Evolutionary conservation across 2,329 filamentous ascomycete species (phyloP).

Genomic region (Canariomyces notabilis): DNA sequence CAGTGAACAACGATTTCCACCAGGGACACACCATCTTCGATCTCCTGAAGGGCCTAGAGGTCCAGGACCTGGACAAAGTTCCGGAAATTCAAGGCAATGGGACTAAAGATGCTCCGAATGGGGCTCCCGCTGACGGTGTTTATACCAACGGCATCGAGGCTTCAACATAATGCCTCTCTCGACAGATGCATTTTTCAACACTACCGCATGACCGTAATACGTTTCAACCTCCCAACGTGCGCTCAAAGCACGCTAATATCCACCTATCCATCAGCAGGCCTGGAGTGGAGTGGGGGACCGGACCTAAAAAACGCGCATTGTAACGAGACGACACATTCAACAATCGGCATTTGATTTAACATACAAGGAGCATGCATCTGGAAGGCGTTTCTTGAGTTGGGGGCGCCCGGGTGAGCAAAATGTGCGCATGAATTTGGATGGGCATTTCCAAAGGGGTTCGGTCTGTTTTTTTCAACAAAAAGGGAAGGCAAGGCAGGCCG

Average conservation of each 20-base stretch:
- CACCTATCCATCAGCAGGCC: conserved; percentile 19
- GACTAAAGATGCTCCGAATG: conserved; percentile 12
- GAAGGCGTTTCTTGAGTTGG: conserved; percentile 14
- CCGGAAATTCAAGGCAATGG: conserved; percentile 25
- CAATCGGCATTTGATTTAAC: conserved; percentile 18
- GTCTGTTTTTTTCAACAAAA: conserved; percentile 30
- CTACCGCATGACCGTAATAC: conserved; percentile 17
- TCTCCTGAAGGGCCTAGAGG: conserved; percentile 72
- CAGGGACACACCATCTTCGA: conserved; percentile 75
- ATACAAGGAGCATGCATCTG: conserved; percentile 16
- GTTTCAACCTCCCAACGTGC: conserved; percentile 22
- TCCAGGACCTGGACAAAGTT: conserved; percentile 55
- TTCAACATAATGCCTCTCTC: conserved; percentile 18
- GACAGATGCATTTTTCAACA: conserved; percentile 15
- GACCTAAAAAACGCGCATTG: conserved; percentile 11
- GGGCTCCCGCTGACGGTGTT: too few species aligned
- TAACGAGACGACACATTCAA: conserved; percentile 15
- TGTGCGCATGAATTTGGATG: conserved; percentile 7
- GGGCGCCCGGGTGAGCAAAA: conserved; percentile 6
- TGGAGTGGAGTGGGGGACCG: conserved; percentile 9
- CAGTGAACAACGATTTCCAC: conserved; percentile 98
- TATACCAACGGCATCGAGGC: conserved; percentile 16
- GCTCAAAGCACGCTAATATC: conserved; percentile 13
- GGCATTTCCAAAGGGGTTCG: conserved; percentile 6
- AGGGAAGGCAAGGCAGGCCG: conserved; percentile 8